phyloP scores from a whole-genome alignment of 352 stramenopile species.

The Pythium angustatum region DNA sequence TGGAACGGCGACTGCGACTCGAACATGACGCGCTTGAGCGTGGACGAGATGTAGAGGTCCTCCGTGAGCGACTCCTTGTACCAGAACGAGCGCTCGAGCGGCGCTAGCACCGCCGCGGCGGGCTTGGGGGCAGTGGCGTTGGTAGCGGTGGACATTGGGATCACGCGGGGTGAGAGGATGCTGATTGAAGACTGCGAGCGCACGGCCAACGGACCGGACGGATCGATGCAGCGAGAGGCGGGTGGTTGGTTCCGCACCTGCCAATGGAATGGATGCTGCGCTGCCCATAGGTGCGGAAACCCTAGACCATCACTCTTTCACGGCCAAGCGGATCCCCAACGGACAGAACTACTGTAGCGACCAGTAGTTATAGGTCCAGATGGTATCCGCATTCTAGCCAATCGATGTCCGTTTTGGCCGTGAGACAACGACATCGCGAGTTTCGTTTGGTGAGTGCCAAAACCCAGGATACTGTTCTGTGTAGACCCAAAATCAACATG shows the following conservation, averaged over 20 bases:
- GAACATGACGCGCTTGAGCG: constrained; percentile 88
- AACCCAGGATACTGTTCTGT: constrained; percentile 1
- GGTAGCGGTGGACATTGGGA: constrained; percentile 8
- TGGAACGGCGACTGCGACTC: constrained; percentile 91
- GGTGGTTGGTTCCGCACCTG: constrained; percentile 7
- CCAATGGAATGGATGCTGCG: constrained; percentile 4
- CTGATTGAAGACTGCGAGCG: constrained; percentile 10
- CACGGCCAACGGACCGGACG: neutral
- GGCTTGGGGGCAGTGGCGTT: constrained; percentile 22
- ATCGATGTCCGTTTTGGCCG: neutral
- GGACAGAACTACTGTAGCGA: neutral
- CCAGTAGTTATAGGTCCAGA: constrained; percentile 9
- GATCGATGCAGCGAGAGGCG: neutral
- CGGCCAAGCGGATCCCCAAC: neutral
- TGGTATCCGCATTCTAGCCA: neutral
- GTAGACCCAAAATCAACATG: neutral
- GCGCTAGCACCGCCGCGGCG: constrained; percentile 41
- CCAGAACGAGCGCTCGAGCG: constrained; percentile 72
- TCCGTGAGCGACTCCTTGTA: constrained; percentile 90
- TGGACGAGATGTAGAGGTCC: constrained; percentile 86
- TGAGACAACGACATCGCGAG: neutral
- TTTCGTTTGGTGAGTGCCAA: neutral
- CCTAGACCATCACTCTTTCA: constrained; percentile 2
- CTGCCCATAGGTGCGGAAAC: constrained; percentile 8
- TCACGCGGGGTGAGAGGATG: neutral